Conservation (phyloP, 257 asterid species). For the Osmanthus fragrans region DNA sequence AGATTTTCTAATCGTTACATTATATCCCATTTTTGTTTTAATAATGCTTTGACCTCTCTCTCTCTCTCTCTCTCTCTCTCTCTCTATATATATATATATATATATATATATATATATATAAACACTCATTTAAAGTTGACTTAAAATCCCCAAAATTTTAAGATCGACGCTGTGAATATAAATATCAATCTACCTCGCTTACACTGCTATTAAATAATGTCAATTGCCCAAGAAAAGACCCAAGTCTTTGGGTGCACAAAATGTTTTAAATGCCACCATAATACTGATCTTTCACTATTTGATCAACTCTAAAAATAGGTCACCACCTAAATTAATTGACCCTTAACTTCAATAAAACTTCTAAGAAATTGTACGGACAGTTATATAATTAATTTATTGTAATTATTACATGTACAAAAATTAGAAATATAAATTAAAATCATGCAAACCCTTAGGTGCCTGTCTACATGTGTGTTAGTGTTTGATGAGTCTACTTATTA, state of each 20-base stretch:
- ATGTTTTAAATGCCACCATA: not conserved
- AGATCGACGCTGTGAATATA: no score
- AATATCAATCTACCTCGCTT: no score
- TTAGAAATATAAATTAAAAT: not conserved
- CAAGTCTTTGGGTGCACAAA: not conserved
- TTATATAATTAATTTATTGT: not conserved
- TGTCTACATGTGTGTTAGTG: constrained; percentile 6
- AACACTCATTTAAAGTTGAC: no score
- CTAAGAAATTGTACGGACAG: not conserved
- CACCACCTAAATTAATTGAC: not conserved
- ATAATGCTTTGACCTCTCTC: no score
- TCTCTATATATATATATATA: no score
- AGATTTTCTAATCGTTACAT: no score
- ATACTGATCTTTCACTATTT: not conserved
- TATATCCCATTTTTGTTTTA: no score
- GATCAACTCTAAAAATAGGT: not conserved
- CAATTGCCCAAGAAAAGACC: not conserved
- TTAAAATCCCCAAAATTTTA: no score
- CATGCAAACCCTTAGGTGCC: not conserved
- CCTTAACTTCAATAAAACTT: not conserved
- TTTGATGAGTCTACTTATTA: not conserved
- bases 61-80: no score
- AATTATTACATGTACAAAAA: not conserved
- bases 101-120: no score
- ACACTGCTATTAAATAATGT: no score